phyloP scores from a whole-genome alignment of 805 yeast genomes.

The Henningerozyma blattae region DNA sequence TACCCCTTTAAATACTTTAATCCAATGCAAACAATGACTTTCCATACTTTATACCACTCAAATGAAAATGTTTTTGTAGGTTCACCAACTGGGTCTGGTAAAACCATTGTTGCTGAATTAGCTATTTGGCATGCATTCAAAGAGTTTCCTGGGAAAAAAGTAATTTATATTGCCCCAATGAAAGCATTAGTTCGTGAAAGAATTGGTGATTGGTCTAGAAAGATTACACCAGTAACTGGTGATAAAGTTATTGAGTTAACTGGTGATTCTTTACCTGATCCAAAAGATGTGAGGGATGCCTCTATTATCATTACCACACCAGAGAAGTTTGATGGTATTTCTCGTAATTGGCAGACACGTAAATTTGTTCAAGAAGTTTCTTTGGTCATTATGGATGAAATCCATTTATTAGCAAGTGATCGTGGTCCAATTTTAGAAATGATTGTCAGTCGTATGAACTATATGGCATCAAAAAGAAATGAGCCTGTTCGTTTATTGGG shows the following conservation, averaged over 20 bases:
- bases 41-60: slow-evolving; percentile 75
- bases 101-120: slow-evolving; percentile 91
- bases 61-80: slow-evolving; percentile 82
- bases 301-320: slow-evolving; percentile 91
- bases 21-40: slow-evolving; percentile 97
- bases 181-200: slow-evolving; percentile 95
- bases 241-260: slow-evolving; percentile 80
- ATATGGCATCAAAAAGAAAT: slow-evolving; percentile 47
- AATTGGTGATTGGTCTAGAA: slow-evolving; percentile 75
- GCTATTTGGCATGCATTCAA: slow-evolving; percentile 96
- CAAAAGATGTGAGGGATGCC: slow-evolving; percentile 67
- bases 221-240: slow-evolving; percentile 83
- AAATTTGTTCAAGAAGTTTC: slow-evolving; percentile 78
- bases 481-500: slow-evolving; percentile 87
- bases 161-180: slow-evolving; percentile 86
- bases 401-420: slow-evolving; percentile 91
- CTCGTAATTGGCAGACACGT: slow-evolving; percentile 79
- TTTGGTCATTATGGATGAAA: slow-evolving; percentile 87
- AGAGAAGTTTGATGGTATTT: slow-evolving; percentile 95
- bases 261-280: slow-evolving; percentile 88
- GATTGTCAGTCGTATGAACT: slow-evolving; percentile 75
- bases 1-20: slow-evolving; percentile 82
- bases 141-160: slow-evolving; percentile 70
- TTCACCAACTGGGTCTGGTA: slow-evolving; percentile 98
- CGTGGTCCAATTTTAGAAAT: slow-evolving; percentile 97